phyloP scores from a whole-genome alignment of 2,329 filamentous ascomycete species.

The Pyrenochaeta sp. region DNA sequence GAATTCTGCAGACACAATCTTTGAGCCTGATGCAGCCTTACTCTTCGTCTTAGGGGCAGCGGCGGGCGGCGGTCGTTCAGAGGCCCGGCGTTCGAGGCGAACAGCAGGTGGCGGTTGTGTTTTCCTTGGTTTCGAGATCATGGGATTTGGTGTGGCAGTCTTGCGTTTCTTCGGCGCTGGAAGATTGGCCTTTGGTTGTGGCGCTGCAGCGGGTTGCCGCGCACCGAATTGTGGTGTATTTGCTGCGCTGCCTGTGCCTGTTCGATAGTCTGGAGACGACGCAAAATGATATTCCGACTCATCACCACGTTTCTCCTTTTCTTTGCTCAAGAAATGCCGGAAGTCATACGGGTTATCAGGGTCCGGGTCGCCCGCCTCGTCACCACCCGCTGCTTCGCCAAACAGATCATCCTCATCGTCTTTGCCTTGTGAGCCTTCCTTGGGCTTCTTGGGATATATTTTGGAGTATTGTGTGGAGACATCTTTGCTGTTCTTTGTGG shows the following conservation, averaged over 20 bases:
- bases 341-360: constrained; percentile 59
- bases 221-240: constrained; percentile 41
- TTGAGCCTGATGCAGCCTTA: constrained; percentile 33
- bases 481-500: constrained; percentile 70
- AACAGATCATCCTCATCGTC: constrained; percentile 42
- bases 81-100: constrained; percentile 46
- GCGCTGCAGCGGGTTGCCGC: constrained; percentile 20
- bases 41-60: constrained; percentile 20
- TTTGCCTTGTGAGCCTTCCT: constrained; percentile 31
- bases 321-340: constrained; percentile 54
- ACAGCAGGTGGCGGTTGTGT: constrained; percentile 36
- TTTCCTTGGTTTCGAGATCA: constrained; percentile 36
- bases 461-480: constrained; percentile 74
- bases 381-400: constrained; percentile 35
- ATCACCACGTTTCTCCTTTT: constrained; percentile 42
- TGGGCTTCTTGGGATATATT: constrained; percentile 56
- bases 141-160: constrained; percentile 25
- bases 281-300: constrained; percentile 39
- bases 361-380: constrained; percentile 51
- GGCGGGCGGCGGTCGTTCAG: constrained; percentile 40
- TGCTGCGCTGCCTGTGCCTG: constrained; percentile 38
- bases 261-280: constrained; percentile 39
- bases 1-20: constrained; percentile 45
- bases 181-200: constrained; percentile 19
- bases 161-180: constrained; percentile 42